phyloP scores from a whole-genome alignment of 768 basidiomycete species.

The Termitomyces titanicus region DNA sequence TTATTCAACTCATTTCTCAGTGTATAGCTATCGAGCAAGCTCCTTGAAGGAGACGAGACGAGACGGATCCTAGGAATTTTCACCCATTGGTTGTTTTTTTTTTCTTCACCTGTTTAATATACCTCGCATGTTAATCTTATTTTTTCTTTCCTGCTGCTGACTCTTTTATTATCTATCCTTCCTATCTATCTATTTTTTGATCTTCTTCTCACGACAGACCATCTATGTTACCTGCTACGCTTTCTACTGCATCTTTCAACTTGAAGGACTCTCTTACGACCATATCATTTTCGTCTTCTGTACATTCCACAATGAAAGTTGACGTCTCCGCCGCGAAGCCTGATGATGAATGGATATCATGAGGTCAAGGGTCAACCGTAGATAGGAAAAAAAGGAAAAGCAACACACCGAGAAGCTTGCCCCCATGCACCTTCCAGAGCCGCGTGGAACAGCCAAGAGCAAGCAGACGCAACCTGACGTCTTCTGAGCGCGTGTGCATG shows the following conservation, averaged over 20 bases:
- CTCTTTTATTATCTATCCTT: not conserved
- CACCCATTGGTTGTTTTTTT: not conserved
- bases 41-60: conserved; percentile 24
- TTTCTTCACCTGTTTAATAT: conserved; percentile 5
- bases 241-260: conserved; percentile 71
- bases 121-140: conserved; percentile 7
- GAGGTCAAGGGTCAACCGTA: not conserved
- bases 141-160: not conserved
- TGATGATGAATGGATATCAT: conserved; percentile 23
- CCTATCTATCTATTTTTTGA: conserved; percentile 13
- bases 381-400: not conserved
- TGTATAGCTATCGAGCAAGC: conserved; percentile 65
- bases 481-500: conserved; percentile 88
- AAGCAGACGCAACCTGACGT: conserved; percentile 59
- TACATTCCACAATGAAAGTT: conserved; percentile 83
- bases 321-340: conserved; percentile 79
- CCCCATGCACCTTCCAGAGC: conserved; percentile 78
- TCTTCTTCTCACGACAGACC: conserved; percentile 28
- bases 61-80: conserved; percentile 11
- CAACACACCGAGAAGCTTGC: conserved; percentile 65
- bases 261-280: conserved; percentile 69
- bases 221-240: conserved; percentile 61
- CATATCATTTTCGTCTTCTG: conserved; percentile 84
- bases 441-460: conserved; percentile 65
- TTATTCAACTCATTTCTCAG: conserved; percentile 61